These are phyloP conservation scores for Aspergillus calidoustus DNA, from an alignment of 2,329 filamentous ascomycete species.

Conservation along the genomic window DNA sequence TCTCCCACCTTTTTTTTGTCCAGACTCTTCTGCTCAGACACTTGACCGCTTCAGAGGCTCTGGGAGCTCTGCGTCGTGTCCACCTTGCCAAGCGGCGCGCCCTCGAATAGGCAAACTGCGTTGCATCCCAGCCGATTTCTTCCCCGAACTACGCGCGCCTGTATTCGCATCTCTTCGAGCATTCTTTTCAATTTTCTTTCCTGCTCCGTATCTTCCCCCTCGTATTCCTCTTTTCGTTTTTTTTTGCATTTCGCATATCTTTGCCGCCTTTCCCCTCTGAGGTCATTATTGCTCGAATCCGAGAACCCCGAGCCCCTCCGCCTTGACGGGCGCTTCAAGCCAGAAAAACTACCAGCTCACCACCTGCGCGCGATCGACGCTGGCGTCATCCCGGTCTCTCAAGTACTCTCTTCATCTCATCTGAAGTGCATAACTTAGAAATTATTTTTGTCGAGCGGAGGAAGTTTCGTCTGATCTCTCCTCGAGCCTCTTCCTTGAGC, in stretches of 20 bases:
- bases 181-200: conserved; percentile 1
- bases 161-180: conserved; percentile 2
- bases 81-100: conserved; percentile 11
- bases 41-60: conserved; percentile 18
- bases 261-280: not conserved
- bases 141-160: conserved; percentile 11
- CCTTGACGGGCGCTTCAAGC: not conserved
- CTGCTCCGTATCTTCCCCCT: not conserved
- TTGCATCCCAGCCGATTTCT: conserved; percentile 4
- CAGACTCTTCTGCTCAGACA: not conserved
- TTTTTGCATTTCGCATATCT: not conserved
- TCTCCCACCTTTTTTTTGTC: not conserved
- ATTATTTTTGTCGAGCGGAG: conserved; percentile 11
- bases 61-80: conserved; percentile 6
- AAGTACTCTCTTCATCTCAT: conserved; percentile 9
- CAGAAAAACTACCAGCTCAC: not conserved
- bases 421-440: not conserved
- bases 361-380: conserved; percentile 9
- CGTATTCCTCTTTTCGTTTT: not conserved
- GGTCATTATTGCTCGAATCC: conserved; percentile 1
- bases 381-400: conserved; percentile 12
- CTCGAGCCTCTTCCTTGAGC: conserved; percentile 15
- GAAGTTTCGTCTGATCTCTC: conserved; percentile 12
- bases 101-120: not conserved
- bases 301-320: not conserved